Conservation (phyloP, 2,329 filamentous ascomycete species). For the Penicillium sp. region DNA sequence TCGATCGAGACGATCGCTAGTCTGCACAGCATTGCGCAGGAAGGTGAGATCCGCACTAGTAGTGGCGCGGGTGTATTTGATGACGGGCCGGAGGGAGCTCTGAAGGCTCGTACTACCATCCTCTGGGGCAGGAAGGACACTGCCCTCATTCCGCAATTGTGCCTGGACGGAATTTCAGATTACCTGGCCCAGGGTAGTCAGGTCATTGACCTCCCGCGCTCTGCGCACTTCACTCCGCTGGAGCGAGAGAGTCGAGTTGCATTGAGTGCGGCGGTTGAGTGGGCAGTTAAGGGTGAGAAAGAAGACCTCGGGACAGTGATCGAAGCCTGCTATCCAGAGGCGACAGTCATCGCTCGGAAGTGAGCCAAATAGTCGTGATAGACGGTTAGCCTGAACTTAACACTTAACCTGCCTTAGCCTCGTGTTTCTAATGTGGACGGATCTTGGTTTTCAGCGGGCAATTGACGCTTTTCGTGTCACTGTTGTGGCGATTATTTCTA, state of each 20-base stretch:
- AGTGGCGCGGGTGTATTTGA: constrained; percentile 51
- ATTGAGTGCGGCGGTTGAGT: constrained; percentile 47
- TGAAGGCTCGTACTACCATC: constrained; percentile 59
- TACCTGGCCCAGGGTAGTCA: constrained; percentile 57
- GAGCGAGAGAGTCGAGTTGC: constrained; percentile 51
- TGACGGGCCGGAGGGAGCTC: constrained; percentile 48
- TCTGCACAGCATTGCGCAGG: constrained; percentile 51
- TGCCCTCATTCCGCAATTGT: constrained; percentile 56
- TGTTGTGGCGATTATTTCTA: not conserved
- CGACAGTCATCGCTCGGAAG: constrained; percentile 38
- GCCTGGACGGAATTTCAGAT: constrained; percentile 58
- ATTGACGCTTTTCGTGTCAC: not conserved
- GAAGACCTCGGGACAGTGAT: constrained; percentile 39
- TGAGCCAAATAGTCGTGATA: constrained; percentile 24
- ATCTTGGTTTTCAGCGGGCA: not conserved
- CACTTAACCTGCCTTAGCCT: not conserved
- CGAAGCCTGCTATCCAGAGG: constrained; percentile 38
- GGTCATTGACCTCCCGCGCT: constrained; percentile 54
- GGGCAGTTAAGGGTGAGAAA: constrained; percentile 44
- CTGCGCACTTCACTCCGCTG: constrained; percentile 60
- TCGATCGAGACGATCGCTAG: constrained; percentile 55
- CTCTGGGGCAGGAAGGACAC: constrained; percentile 59
- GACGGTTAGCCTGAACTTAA: not conserved
- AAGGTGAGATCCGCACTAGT: constrained; percentile 35
- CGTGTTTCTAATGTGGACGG: not conserved